These are phyloP conservation scores for Gastrolobium bilobum DNA, from an alignment of 306 rosid species.

Conservation along the genomic window DNA sequence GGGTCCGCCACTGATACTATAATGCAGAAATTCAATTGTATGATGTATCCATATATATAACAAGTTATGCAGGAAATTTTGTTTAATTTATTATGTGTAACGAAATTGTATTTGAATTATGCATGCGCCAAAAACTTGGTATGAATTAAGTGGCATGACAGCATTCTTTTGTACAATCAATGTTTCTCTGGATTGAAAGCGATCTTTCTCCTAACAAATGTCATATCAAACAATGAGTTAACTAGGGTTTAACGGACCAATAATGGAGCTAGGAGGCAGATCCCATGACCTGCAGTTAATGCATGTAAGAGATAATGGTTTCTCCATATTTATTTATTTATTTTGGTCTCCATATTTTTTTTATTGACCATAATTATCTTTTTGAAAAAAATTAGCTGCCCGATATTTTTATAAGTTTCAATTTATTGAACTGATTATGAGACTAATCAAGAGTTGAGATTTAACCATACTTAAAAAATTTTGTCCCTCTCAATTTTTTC, in stretches of 20 bases:
- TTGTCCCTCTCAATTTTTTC: no score
- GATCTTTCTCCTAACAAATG: slow-evolving; percentile 50
- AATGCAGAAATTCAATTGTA: no score
- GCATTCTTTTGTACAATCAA: slow-evolving; percentile 1
- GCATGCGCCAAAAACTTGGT: neutral
- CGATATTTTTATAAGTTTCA: no score
- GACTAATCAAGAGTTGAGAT: no score
- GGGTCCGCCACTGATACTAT: no score
- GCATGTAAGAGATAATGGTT: slow-evolving; percentile 21
- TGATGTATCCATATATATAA: no score
- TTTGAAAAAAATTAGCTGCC: no score
- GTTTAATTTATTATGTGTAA: neutral
- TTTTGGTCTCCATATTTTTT: no score
- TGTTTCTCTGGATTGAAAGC: slow-evolving; percentile 42
- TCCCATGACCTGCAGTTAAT: slow-evolving; percentile 47
- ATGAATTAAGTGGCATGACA: slow-evolving; percentile 3
- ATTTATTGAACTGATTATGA: no score
- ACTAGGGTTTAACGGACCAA: slow-evolving; percentile 22
- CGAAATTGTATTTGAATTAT: neutral
- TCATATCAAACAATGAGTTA: slow-evolving; percentile 30
- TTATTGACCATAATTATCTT: no score
- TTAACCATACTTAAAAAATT: no score
- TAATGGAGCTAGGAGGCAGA: slow-evolving; percentile 34
- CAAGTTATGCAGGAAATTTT: no score
- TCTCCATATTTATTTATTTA: slow-evolving; percentile 14